Conservation (phyloP, 176 grass and related monocot genomes). For the Echinochloa phyllopogon region DNA sequence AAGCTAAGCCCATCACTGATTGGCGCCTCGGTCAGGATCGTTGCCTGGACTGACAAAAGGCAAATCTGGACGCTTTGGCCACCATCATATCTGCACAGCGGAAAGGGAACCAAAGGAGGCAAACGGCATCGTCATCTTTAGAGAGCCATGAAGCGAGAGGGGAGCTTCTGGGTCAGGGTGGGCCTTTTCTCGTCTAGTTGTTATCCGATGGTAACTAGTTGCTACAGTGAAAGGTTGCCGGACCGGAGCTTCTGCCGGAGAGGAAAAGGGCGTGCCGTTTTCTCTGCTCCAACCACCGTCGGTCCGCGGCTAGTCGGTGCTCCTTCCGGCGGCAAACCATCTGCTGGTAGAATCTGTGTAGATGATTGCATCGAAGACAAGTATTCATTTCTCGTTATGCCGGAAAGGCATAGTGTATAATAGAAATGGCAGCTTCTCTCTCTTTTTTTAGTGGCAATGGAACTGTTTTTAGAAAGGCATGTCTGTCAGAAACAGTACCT, state of each 20-base stretch:
- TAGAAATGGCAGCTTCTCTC: neutral
- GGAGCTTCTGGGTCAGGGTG: constrained; percentile 25
- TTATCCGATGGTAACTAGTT: neutral
- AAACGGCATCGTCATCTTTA: constrained; percentile 21
- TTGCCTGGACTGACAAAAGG: constrained; percentile 25
- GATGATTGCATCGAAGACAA: neutral
- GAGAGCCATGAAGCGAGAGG: neutral
- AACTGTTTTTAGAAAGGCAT: neutral
- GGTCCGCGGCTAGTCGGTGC: neutral
- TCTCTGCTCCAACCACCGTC: neutral
- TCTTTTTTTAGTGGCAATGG: neutral
- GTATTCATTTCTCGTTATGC: neutral
- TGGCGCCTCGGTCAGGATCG: neutral
- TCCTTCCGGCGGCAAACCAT: neutral
- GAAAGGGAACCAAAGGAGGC: constrained; percentile 20
- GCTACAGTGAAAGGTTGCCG: neutral
- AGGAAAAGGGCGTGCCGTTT: neutral
- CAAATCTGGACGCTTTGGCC: constrained; percentile 38
- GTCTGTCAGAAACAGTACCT: neutral
- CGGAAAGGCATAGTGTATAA: neutral
- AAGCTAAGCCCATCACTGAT: neutral
- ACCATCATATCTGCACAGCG: constrained; percentile 47
- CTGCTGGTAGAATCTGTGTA: neutral
- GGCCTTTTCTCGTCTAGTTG: neutral
- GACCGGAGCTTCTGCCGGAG: neutral